phyloP scores from a whole-genome alignment of 176 grass and related monocot genomes.

The Themeda triandra region DNA sequence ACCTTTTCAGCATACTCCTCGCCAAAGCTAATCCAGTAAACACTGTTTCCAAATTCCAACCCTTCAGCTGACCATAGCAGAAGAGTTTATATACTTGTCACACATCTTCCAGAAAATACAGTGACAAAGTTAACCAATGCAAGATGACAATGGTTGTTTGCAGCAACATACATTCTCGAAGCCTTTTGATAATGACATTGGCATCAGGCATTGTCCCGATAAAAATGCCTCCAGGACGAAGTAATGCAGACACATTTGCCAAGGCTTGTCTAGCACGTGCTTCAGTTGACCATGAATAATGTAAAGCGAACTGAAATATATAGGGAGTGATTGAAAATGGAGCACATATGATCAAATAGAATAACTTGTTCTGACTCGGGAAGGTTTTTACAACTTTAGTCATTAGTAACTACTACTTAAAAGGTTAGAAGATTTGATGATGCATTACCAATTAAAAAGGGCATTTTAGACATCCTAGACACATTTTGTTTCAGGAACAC shows the following conservation, averaged over 20 bases:
- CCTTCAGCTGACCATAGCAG: constrained; percentile 65
- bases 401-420: neutral
- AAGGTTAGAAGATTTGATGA: neutral
- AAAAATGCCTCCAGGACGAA: constrained; percentile 90
- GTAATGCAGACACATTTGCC: constrained; percentile 86
- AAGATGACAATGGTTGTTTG: neutral
- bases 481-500: neutral
- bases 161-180: constrained; percentile 38
- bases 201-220: constrained; percentile 97
- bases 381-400: neutral
- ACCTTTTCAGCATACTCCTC: constrained; percentile 79
- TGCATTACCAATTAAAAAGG: neutral
- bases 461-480: neutral
- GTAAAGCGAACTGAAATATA: constrained; percentile 79
- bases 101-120: constrained; percentile 17
- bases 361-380: neutral
- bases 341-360: neutral
- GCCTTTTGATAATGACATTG: constrained; percentile 92
- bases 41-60: constrained; percentile 93
- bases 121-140: constrained; percentile 21
- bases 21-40: constrained; percentile 84
- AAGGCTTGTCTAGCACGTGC: constrained; percentile 85
- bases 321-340: constrained; percentile 5
- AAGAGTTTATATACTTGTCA: constrained; percentile 22
- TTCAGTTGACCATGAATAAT: constrained; percentile 98